Conservation (phyloP, 2,329 filamentous ascomycete genomes). For the Aspergillus caelatus region DNA sequence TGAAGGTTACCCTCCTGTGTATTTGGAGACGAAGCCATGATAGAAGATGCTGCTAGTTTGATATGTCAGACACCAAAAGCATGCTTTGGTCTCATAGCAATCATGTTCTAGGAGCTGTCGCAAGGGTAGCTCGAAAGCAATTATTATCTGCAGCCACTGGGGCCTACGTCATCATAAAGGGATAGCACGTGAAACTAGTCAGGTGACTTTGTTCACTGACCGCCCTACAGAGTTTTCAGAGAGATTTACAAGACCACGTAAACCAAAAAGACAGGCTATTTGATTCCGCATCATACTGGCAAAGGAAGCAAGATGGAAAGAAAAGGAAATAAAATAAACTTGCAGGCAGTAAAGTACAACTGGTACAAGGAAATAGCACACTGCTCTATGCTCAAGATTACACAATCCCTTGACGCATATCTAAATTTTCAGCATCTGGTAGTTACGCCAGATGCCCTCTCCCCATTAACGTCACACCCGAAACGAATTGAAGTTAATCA, state of each 20-base stretch:
- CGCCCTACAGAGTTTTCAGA: not conserved
- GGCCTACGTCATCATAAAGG: not conserved
- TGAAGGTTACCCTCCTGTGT: not conserved
- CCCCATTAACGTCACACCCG: constrained; percentile 21
- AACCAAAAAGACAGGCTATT: not conserved
- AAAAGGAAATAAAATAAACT: constrained; percentile 45
- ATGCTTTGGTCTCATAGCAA: not conserved
- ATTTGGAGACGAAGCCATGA: constrained; percentile 10
- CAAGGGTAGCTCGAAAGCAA: not conserved
- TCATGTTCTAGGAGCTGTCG: not conserved
- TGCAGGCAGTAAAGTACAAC: constrained; percentile 54
- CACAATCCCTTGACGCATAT: constrained; percentile 46
- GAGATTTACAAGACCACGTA: not conserved
- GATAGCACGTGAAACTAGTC: not conserved
- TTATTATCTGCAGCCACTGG: not conserved
- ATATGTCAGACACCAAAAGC: not conserved
- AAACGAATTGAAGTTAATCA: constrained; percentile 23
- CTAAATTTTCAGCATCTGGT: constrained; percentile 35
- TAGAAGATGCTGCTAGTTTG: not conserved
- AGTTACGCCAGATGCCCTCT: constrained; percentile 33
- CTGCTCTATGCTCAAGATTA: constrained; percentile 49
- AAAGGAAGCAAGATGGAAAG: constrained; percentile 26
- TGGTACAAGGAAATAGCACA: constrained; percentile 47
- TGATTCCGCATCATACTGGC: constrained; percentile 12
- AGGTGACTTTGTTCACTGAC: not conserved